Evolutionary conservation across 164 flowering plant species (phyloP), one percentile per base, ranked within the genome.

Genomic region (Santalum album): DNA sequence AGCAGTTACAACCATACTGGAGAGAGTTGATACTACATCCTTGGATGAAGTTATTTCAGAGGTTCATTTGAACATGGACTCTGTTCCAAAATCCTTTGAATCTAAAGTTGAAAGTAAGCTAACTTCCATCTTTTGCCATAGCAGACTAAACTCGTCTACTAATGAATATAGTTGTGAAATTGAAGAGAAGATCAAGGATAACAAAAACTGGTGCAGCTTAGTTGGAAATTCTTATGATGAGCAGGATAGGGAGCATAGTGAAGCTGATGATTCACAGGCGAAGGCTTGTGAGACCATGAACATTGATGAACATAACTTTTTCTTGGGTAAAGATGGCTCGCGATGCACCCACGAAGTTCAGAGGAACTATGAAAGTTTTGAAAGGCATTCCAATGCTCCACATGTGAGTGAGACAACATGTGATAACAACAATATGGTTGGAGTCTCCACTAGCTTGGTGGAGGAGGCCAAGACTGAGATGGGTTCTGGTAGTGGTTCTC

Each of bases 371-470:
- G 42, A 3, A 16, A 36, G 21, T 47, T 53, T 62, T 52, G 63
- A 49, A 53, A 29, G 49, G 40, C 39, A 32, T 56, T 58, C 76
- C 23, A 40, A 51, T 52, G 40, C 59, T 58, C 51, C 63, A 27
- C 45, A 59, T 39, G 61, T 60, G 53, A 59, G 25, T 60, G 66
- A 61, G 42, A 54, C 53, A 56, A 36, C 35, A 55, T 63, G 35
- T 54, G 29, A 34, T 40, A 51, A 59, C 29, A 50, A 59, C 19
- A 55, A 36, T 45, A 12, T 45, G n/a, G 47, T 16, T 16, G 29
- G 17, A 14, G n/a, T 40, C 16, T 24, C 34, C 42, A 9, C 14
- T 3, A 38, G 42, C 34, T 40, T 32, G 7, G 19, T 24, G 19
- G 55, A 56, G 56, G 46, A 59, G 26, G 52, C 18, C 39, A 53